phyloP scores from a whole-genome alignment of 1,284 basidiomycete species.

The Rhizoctonia solani region DNA sequence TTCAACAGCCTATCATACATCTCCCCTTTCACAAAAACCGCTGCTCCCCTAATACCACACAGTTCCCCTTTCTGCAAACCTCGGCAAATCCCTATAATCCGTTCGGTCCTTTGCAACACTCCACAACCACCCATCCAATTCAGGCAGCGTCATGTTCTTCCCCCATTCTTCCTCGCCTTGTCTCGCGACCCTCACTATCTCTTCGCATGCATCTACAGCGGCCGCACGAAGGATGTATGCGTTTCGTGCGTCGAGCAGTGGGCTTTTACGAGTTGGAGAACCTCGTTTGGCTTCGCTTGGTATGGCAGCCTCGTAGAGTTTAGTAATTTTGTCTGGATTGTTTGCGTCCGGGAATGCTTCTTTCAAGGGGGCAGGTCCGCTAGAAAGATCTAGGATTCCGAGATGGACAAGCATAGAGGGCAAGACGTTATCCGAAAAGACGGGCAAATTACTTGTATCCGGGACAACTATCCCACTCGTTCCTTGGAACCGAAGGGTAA shows the following conservation, averaged over 20 bases:
- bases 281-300: conserved; percentile 17
- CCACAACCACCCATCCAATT: conserved; percentile 77
- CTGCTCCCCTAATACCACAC: conserved; percentile 58
- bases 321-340: conserved; percentile 14
- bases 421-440: conserved; percentile 86
- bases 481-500: conserved; percentile 65
- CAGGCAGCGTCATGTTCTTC: conserved; percentile 59
- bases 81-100: conserved; percentile 64
- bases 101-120: conserved; percentile 70
- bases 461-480: conserved; percentile 60
- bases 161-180: conserved; percentile 54
- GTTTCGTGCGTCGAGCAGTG: conserved; percentile 61
- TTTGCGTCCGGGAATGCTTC: conserved; percentile 16
- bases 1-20: not conserved
- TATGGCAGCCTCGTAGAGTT: conserved; percentile 23
- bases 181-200: conserved; percentile 61
- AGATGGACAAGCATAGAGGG: conserved; percentile 81
- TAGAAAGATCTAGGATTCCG: conserved; percentile 65
- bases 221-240: conserved; percentile 79
- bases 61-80: conserved; percentile 66
- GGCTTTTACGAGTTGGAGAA: conserved; percentile 56
- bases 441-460: conserved; percentile 61
- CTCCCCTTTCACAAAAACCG: not conserved
- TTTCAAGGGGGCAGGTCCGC: not conserved
- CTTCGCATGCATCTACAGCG: conserved; percentile 73